Base-by-base conservation (phyloP, 371 early-diverging fungal genomes). In the Capniomyces stellatus region DNA sequence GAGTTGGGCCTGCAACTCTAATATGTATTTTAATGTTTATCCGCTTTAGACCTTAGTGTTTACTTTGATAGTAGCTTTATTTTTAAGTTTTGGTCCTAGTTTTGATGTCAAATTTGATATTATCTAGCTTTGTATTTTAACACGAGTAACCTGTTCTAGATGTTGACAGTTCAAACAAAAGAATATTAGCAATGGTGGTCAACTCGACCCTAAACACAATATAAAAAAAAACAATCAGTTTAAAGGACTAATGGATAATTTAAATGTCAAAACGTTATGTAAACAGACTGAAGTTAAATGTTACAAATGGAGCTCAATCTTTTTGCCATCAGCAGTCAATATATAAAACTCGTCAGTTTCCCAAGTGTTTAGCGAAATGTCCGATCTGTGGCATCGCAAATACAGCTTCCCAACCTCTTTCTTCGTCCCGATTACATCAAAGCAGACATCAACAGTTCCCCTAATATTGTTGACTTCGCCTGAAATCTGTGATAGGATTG, bases 381-480 rank as follows among this genome's bases (percentile, higher is more conserved):
- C 64, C 12, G 29, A 29, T 43, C 68, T 61, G 58, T 64, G 63
- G 43, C 67, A 67, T 43, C 54, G 59, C 19, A 67, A 55, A 31
- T 65, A 57, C 50, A 67, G 51, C 3, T 35, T 61, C 3, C 66
- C 68, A 12, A 35, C 50, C 8, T 58, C 29, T 29, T 60, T 68
- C 46, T 64, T 67, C 27, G 54, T 51, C 52, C 69, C 69, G 1
- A 55, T 52, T 13, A 68, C 66, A 25, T 61, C 58, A 49, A 68
- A 68, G 46, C 60, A 59, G 18, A 64, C 54, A 24, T 68, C 69
- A 19, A 68, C 63, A 54, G 59, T 56, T 19, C 69, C 69, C 60
- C 63, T 62, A 18, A 68, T 52, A 40, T 68, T 64, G 55, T 59
- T 68, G 53, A 67, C 62, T 23, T 56, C 58, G 48, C 69, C 69